These are phyloP conservation scores for Saccharomyces hybrid DNA, from an alignment of 1,139 yeast genomes.

Conservation along the genomic window DNA sequence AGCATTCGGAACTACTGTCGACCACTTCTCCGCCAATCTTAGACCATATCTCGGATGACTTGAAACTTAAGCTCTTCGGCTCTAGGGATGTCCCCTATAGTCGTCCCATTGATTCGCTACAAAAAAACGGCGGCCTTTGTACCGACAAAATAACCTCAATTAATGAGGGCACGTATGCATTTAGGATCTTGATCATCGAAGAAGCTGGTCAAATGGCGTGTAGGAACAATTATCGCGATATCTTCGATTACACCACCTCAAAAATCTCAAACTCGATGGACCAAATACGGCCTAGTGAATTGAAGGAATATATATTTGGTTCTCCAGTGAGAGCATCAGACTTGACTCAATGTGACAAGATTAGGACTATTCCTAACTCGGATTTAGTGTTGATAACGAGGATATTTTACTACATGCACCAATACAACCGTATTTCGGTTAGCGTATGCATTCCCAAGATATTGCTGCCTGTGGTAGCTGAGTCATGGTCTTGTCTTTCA, in stretches of 20 bases:
- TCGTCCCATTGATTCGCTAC: background rate
- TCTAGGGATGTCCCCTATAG: conserved; percentile 16
- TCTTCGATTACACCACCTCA: conserved; percentile 30
- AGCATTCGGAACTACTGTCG: background rate
- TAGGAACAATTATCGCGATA: conserved; percentile 30
- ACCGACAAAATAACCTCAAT: background rate
- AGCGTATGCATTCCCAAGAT: conserved; percentile 28
- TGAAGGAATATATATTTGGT: conserved; percentile 32
- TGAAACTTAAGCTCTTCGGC: conserved; percentile 24
- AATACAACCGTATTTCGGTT: conserved; percentile 20
- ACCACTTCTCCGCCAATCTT: conserved; percentile 16
- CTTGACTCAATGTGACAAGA: conserved; percentile 20
- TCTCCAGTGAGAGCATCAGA: conserved; percentile 28
- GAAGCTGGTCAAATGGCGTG: conserved; percentile 34
- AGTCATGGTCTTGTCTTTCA: conserved; percentile 24
- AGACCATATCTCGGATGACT: conserved; percentile 26
- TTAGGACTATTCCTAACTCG: conserved; percentile 28
- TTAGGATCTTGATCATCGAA: conserved; percentile 22
- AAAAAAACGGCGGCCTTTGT: background rate
- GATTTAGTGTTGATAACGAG: conserved; percentile 25
- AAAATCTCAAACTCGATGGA: conserved; percentile 16
- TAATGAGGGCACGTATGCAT: background rate
- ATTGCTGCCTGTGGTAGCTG: conserved; percentile 23
- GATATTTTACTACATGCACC: conserved; percentile 14
- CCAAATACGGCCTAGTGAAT: conserved; percentile 26